Evolutionary conservation across 73 alveolate species (phyloP), one percentile per base, ranked within the genome.

Genomic region (Chromera velia): DNA sequence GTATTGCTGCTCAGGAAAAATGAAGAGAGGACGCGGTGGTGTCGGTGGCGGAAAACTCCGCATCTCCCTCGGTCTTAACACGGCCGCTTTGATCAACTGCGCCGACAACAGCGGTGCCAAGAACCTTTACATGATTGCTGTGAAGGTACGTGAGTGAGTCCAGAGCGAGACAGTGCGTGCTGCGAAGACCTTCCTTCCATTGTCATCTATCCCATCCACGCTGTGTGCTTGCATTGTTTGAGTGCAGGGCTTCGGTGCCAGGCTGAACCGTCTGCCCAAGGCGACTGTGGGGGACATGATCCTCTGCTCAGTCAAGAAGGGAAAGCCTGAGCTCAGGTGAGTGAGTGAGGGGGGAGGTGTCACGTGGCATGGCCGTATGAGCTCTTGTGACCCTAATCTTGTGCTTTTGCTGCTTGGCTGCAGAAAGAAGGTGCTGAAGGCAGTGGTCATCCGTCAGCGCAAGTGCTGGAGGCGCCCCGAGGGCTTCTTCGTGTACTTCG

Each of bases 281-380:
- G 98, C 95, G 31, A 89, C 96, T 29, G 94, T 89, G 62, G 99
- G 99, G 24, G 99, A 95, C 79, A 82, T 93, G 93, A 94, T 95
- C 81, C 88, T 95, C 65, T 89, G 94, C 85, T 81, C 98, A 63
- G 95, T 90, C 91, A 95, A 93, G 92, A 93, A 95, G 90, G 99
- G 99, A 69, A 93, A 94, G 91, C 99, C 99, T 70, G 98, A 94
- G 88, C 96, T 95, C 82, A 88, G n/a, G n/a, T n/a, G n/a, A n/a
- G n/a, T n/a, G n/a, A n/a, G n/a, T n/a, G n/a, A n/a, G n/a, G n/a
- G n/a, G n/a, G n/a, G n/a, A n/a, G n/a, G n/a, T n/a, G n/a, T n/a
- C n/a, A n/a, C n/a, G n/a, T n/a, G n/a, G n/a, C n/a, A n/a, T n/a
- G n/a, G n/a, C n/a, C n/a, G n/a, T n/a, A n/a, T n/a, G n/a, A n/a